phyloP scores from a whole-genome alignment of 257 asterid species.

The Verbascum thapsus region DNA sequence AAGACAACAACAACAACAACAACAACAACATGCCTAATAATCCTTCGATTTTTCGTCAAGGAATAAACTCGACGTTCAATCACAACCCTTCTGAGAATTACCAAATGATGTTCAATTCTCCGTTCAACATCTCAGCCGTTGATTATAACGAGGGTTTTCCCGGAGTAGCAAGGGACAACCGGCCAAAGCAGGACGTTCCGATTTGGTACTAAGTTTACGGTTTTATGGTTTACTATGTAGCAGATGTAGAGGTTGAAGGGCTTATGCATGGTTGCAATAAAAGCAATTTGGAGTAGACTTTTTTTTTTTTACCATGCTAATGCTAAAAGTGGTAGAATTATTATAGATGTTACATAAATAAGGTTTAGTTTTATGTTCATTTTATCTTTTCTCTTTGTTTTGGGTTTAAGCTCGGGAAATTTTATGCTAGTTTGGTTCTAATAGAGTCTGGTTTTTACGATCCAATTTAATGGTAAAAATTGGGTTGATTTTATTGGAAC shows the following conservation, averaged over 20 bases:
- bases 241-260: too few species aligned
- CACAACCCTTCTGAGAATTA: slow-evolving; percentile 44
- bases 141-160: slow-evolving; percentile 47
- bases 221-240: too few species aligned
- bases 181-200: slow-evolving; percentile 55
- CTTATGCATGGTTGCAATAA: slow-evolving; percentile 56
- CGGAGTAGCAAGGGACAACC: slow-evolving; percentile 45
- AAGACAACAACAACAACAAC: slow-evolving; percentile 40
- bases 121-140: slow-evolving; percentile 47
- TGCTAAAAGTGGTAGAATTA: slow-evolving; percentile 28
- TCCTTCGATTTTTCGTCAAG: slow-evolving; percentile 39
- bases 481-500: too few species aligned
- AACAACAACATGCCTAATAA: slow-evolving; percentile 22
- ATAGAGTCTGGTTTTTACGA: too few species aligned
- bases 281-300: too few species aligned
- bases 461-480: too few species aligned
- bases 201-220: slow-evolving; percentile 53
- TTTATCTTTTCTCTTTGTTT: too few species aligned
- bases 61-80: slow-evolving; percentile 51
- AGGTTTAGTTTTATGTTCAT: slow-evolving; percentile 25
- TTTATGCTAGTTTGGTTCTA: too few species aligned
- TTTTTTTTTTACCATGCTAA: slow-evolving; percentile 40
- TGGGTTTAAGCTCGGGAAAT: too few species aligned
- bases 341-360: slow-evolving; percentile 46
- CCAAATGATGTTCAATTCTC: slow-evolving; percentile 62